These are phyloP conservation scores for Wickerhamomyces mucosus DNA, from an alignment of 805 yeast species.

Conservation along the genomic window DNA sequence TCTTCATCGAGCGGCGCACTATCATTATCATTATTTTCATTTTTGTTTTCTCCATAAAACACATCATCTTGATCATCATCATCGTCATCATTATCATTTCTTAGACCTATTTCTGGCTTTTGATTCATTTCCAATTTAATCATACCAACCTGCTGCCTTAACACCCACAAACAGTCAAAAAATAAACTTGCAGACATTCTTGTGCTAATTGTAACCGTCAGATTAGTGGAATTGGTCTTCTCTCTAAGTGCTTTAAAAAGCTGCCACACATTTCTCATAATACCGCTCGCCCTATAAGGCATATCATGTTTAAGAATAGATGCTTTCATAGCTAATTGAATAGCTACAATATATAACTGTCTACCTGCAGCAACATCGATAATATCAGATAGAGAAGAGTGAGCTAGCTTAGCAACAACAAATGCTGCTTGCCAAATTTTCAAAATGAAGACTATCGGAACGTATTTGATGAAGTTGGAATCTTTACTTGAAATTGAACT, in stretches of 20 bases:
- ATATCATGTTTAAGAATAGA: constrained; percentile 87
- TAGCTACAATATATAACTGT: constrained; percentile 56
- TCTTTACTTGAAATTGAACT: constrained; percentile 49
- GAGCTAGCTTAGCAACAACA: constrained; percentile 67
- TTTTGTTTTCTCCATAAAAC: constrained; percentile 8
- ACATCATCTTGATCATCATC: constrained; percentile 19
- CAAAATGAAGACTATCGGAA: constrained; percentile 77
- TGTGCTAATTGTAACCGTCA: constrained; percentile 54
- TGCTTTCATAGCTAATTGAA: constrained; percentile 61
- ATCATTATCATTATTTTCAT: constrained; percentile 9
- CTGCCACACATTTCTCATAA: constrained; percentile 92
- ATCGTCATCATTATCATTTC: constrained; percentile 16
- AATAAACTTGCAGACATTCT: constrained; percentile 90
- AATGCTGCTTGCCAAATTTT: constrained; percentile 91
- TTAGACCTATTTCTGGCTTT: constrained; percentile 8
- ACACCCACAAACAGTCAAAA: constrained; percentile 79
- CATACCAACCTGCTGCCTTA: constrained; percentile 86
- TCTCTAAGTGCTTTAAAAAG: constrained; percentile 62
- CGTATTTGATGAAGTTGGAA: constrained; percentile 55
- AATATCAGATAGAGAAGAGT: constrained; percentile 59
- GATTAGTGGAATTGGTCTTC: constrained; percentile 27
- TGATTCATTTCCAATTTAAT: constrained; percentile 38
- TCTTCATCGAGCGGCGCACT: neutral
- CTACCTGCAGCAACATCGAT: constrained; percentile 68
- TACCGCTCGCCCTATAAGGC: constrained; percentile 87